Conservation (phyloP, 345 rosid species). For the Eucalyptus sideroxylon region DNA sequence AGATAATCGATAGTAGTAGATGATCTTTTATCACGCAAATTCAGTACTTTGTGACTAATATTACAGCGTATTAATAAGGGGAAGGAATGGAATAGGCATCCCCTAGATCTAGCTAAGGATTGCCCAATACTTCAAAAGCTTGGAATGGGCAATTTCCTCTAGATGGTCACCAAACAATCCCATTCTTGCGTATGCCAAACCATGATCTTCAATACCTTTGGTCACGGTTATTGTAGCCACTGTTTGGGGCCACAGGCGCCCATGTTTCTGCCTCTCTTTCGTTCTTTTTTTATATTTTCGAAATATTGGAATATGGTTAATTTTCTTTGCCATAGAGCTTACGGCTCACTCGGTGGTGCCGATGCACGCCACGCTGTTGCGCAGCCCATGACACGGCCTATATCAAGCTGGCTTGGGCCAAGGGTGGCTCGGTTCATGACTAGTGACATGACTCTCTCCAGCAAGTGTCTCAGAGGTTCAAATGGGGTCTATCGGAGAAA, state of each 20-base stretch:
- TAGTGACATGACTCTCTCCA: background rate
- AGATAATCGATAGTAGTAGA: background rate
- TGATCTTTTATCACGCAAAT: background rate
- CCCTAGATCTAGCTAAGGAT: background rate
- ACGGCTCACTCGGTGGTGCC: background rate
- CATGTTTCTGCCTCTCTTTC: background rate
- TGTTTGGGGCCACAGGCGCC: background rate
- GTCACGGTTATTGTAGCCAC: background rate
- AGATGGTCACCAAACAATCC: background rate
- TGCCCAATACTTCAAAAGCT: background rate
- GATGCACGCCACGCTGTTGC: background rate
- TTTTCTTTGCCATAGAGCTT: background rate
- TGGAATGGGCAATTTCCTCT: background rate
- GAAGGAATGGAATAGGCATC: background rate
- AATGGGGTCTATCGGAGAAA: accelerated
- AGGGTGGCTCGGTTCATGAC: background rate
- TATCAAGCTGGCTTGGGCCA: background rate
- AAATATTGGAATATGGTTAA: background rate
- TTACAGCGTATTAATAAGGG: background rate
- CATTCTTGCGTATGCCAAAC: background rate
- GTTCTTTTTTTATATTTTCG: background rate
- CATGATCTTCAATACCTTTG: background rate
- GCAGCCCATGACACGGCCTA: background rate
- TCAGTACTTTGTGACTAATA: background rate
- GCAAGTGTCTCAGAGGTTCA: background rate